A percentile compares a stretch with the other conserved stretches of the same genome.
Conservation (phyloP, 2,329 filamentous ascomycete species). For the Calonectria ilicicola region DNA sequence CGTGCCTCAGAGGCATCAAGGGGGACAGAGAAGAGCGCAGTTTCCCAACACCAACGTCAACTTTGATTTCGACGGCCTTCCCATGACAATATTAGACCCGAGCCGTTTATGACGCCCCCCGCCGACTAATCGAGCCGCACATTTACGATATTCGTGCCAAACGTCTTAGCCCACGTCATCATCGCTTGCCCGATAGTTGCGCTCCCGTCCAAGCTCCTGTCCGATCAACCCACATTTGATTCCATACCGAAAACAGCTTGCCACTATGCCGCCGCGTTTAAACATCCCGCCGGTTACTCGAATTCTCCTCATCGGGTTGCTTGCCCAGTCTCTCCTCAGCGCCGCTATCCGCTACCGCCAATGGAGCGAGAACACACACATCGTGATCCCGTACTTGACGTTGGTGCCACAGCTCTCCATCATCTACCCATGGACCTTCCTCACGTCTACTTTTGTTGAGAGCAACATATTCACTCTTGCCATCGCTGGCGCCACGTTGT, state of each 20-base stretch:
- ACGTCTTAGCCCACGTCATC: neutral
- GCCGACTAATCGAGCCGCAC: neutral
- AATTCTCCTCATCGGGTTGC: constrained; percentile 78
- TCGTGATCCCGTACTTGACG: constrained; percentile 87
- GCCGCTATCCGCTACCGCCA: constrained; percentile 80
- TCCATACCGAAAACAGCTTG: constrained; percentile 22
- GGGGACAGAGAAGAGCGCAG: constrained; percentile 23
- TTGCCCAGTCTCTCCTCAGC: constrained; percentile 85
- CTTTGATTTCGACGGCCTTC: constrained; percentile 6
- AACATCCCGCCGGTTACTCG: constrained; percentile 95
- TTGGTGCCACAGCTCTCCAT: constrained; percentile 87
- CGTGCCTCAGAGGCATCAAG: constrained; percentile 31
- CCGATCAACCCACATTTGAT: neutral
- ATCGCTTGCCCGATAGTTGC: neutral
- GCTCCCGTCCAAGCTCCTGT: neutral
- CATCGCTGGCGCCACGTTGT: constrained; percentile 82
- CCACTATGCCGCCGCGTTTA: constrained; percentile 81
- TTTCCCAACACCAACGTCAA: constrained; percentile 18
- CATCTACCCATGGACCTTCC: constrained; percentile 92
- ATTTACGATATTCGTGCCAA: neutral
- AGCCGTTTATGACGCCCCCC: neutral
- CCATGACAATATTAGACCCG: neutral
- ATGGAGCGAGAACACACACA: constrained; percentile 72
- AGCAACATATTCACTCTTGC: constrained; percentile 89
- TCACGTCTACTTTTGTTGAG: constrained; percentile 89